Percentiles rank a stretch among this genome's conserved stretches.
Conservation (phyloP, 495 filamentous ascomycete species). For the Parathielavia appendiculata region DNA sequence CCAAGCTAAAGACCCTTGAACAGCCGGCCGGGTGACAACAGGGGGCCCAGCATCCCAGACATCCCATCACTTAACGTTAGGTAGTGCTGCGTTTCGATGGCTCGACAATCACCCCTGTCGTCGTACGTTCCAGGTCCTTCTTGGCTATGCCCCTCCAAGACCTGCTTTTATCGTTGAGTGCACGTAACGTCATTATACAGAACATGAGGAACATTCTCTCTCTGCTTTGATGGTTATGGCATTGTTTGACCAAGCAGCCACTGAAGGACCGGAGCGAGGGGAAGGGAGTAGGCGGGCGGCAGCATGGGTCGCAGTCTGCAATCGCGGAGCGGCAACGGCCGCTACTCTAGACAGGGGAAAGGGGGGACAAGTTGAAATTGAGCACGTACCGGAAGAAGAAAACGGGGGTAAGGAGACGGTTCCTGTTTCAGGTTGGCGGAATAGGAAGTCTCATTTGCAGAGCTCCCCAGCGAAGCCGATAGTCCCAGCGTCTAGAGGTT, state of each 20-base stretch:
- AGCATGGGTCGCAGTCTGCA: constrained; percentile 11
- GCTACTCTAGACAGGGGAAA: constrained; percentile 12
- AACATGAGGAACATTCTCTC: neutral
- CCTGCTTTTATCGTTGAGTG: neutral
- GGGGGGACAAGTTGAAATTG: constrained; percentile 14
- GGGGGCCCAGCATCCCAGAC: constrained; percentile 21
- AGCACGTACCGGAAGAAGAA: constrained; percentile 26
- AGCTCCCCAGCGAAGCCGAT: constrained; percentile 11
- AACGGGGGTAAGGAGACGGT: constrained; percentile 18
- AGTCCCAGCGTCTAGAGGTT: constrained; percentile 29
- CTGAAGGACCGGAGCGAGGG: constrained; percentile 15
- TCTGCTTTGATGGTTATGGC: too few relatives aligned
- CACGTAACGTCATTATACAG: too few relatives aligned
- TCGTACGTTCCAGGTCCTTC: constrained; percentile 9
- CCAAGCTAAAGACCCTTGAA: constrained; percentile 29
- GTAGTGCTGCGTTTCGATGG: constrained; percentile 40
- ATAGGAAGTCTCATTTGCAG: constrained; percentile 18
- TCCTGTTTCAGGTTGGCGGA: constrained; percentile 36
- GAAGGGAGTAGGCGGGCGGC: constrained; percentile 3
- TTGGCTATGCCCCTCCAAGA: constrained; percentile 1
- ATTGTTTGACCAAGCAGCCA: constrained; percentile 2
- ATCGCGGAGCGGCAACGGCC: constrained; percentile 9
- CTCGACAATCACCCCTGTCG: constrained; percentile 17
- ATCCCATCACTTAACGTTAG: constrained; percentile 33
- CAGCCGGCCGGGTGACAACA: constrained; percentile 27